Evolutionary conservation across 331 rosid genomes (phyloP), one percentile per base, ranked within the genome.

Genomic region (Malus hybrid): DNA sequence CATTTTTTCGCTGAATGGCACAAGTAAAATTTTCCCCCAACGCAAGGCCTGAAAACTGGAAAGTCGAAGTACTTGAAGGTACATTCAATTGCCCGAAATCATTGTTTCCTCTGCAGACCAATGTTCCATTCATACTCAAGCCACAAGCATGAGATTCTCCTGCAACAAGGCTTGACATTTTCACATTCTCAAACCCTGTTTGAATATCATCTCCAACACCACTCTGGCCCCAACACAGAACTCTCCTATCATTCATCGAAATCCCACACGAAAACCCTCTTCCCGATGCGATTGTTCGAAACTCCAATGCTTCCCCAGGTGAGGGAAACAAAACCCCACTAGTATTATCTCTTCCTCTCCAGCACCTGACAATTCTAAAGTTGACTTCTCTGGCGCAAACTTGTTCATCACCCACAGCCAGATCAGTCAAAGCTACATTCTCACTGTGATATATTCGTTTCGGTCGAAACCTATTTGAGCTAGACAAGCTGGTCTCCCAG

Each of bases 61-160:
- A 80, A 65, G 86, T 39, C 18, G 88, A 79, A 71, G 39, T 63
- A 18, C 61, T 66, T 2, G 70, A 73, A 84, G 84, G 88, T 78
- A 82, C 88, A 73, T 84, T 76, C 74, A 81, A 34, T 74, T 90
- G 85, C 50, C 93, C 90, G 7, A 86, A 83, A 70, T 50, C 76
- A 67, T 87, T 86, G 82, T 73, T 82, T 44, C 98, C 96, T 76
- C 68, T 82, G 74, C 97, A 93, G 46, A 89, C 76, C 80, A 91
- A 72, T 79, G 33, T 74, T 7, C 93, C 93, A 22, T 52, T 29
- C 24, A 70, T 54, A 4, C 88, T 88, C 60, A 88, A 73, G 18
- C 98, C 98, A 66, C 98, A 93, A 77, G 71, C 98, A 78, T 89
- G 98, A 31, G 93, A 88, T 72, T 84, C 89, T 36, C 98, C 98